Base-by-base conservation (phyloP, 2,329 filamentous ascomycete species). In the Madurella fahalii region DNA sequence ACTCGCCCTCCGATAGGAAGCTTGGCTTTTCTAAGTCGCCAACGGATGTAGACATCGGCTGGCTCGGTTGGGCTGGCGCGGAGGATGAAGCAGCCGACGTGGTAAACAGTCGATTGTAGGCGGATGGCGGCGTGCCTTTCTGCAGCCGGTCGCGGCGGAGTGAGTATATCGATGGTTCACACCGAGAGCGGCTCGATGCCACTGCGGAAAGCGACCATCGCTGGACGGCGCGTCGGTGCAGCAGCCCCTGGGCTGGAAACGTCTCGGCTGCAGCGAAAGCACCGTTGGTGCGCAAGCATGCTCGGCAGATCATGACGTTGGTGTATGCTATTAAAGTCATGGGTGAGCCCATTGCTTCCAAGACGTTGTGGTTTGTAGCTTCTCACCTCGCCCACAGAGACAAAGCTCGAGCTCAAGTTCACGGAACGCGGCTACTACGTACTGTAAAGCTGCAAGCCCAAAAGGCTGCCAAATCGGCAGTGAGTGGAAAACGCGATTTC, bases 1-100 rank as follows among this genome's bases (percentile, higher is more conserved):
- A 73, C 66, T 87, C 84, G 66, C 80, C 79, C 2, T 75, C 74
- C 65, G 80, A 71, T 51, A 83, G 72, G 60, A 77, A 74, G 56
- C 73, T 74, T 37, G 80, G 80, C 57, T 78, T 77, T 52, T 74
- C 68, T 58, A 65, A 62, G 4, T 48, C 16, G 59, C 25, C n/a
- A 56, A 9, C n/a, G 67, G 70, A 8, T 8, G 52, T 16, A 12
- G 39, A 12, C 3, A 17, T 25, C 12, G 48, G 7, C n/a, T 49
- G 48, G 32, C 55, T 45, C 4, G 52, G 46, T 39, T 66, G 52
- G 1, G 67, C 55, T 9, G 66, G 53, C 9, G 67, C 68, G 39
- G 67, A 68, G 5, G 44, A 5, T n/a, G n/a, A 16, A 31, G 48
- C 32, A 2, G 39, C 12, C 2, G 61, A 54, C 11, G 57, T 53